Evolutionary conservation across 2,329 filamentous ascomycete species (phyloP).

Genomic region (Pleomassaria siparia): DNA sequence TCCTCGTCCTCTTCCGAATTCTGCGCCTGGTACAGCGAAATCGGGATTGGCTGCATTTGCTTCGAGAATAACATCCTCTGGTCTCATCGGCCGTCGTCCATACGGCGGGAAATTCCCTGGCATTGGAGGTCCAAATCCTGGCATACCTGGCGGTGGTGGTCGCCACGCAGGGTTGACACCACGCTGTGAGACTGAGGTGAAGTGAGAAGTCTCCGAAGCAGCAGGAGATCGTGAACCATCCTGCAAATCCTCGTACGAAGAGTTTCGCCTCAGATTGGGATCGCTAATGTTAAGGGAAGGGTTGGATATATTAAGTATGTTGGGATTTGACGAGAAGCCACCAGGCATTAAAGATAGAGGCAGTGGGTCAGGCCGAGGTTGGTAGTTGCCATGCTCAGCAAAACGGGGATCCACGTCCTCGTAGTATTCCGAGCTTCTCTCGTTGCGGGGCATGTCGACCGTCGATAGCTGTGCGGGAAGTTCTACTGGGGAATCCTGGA

Average conservation of each 20-base stretch:
- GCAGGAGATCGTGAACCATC: conserved; percentile 67
- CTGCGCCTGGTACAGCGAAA: conserved; percentile 67
- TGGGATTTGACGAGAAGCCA: conserved; percentile 36
- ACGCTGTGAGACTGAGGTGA: conserved; percentile 87
- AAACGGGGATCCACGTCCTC: conserved; percentile 94
- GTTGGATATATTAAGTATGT: conserved; percentile 25
- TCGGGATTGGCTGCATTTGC: conserved; percentile 70
- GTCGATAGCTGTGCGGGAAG: conserved; percentile 34
- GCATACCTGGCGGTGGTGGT: conserved; percentile 52
- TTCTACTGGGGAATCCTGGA: conserved; percentile 42
- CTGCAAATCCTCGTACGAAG: conserved; percentile 65
- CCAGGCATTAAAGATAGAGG: conserved; percentile 39
- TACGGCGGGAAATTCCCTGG: conserved; percentile 43
- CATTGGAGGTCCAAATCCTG: conserved; percentile 45
- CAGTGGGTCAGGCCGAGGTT: conserved; percentile 28
- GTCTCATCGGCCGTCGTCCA: conserved; percentile 46
- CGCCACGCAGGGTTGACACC: conserved; percentile 88
- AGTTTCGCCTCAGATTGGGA: conserved; percentile 43
- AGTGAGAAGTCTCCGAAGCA: conserved; percentile 77
- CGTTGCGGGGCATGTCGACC: conserved; percentile 25
- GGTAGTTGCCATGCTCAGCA: conserved; percentile 51
- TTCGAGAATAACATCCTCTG: conserved; percentile 73
- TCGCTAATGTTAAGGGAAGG: conserved; percentile 28
- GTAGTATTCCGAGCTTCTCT: conserved; percentile 66
- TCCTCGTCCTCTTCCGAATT: conserved; percentile 35